Conservation (phyloP, 331 rosid genomes). For the Prunus yedoensis region DNA sequence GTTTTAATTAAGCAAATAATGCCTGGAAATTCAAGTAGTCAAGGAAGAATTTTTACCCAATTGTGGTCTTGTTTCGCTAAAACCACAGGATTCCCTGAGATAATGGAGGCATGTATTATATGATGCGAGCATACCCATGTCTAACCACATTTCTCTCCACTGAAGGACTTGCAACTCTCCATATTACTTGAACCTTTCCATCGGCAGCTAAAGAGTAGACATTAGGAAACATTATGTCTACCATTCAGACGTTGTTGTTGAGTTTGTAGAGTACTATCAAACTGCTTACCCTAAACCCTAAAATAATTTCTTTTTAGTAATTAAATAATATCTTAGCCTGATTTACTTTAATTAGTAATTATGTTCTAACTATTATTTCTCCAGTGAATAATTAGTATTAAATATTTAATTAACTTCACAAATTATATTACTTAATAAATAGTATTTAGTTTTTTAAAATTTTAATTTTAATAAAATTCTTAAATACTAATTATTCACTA, state of each 20-base stretch:
- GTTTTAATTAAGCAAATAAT: neutral
- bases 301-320: no score
- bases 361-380: no score
- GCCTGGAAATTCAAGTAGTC: neutral
- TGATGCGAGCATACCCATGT: constrained; percentile 3
- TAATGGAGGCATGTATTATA: constrained; percentile 9
- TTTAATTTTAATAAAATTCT: no score
- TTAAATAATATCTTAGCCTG: no score
- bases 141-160: neutral
- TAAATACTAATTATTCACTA: no score
- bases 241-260: neutral
- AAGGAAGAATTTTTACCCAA: neutral
- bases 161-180: neutral
- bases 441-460: no score
- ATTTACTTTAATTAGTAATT: no score
- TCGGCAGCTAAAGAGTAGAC: neutral
- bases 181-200: neutral
- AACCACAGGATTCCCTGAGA: neutral
- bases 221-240: neutral
- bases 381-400: no score
- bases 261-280: neutral
- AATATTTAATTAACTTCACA: no score
- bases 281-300: neutral
- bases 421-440: no score
- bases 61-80: neutral